Percentiles rank a stretch among this genome's conserved stretches.
Evolutionary conservation across 2,329 filamentous ascomycete genomes (phyloP).

Genomic region (Paraconiothyrium brasiliense): DNA sequence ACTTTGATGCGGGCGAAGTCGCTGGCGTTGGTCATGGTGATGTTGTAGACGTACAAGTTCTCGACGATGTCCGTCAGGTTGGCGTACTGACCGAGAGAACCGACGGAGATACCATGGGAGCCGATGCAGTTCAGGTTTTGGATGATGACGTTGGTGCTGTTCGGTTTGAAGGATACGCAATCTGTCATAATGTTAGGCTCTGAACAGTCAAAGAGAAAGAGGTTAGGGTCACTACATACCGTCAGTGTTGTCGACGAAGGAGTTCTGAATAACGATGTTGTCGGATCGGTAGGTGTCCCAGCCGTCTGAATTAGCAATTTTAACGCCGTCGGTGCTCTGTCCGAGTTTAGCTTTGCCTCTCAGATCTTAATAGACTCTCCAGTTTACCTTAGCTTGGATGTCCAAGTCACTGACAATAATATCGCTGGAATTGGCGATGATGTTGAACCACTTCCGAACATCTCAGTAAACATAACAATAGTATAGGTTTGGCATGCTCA

Average conservation of each 20-base stretch:
- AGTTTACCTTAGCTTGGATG: not conserved
- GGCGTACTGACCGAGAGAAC: constrained; percentile 73
- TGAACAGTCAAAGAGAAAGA: not conserved
- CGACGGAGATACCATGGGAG: constrained; percentile 76
- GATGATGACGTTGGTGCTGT: constrained; percentile 73
- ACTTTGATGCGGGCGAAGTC: constrained; percentile 78
- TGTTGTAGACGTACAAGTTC: constrained; percentile 66
- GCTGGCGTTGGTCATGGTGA: constrained; percentile 53
- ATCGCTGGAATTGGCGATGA: constrained; percentile 73
- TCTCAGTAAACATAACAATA: not conserved
- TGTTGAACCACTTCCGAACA: constrained; percentile 65
- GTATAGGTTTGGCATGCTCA: not conserved
- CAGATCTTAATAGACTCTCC: not conserved
- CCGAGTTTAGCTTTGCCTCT: constrained; percentile 56
- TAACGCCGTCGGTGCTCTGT: constrained; percentile 61
- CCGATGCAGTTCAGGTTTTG: constrained; percentile 74
- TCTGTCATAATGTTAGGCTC: constrained; percentile 49
- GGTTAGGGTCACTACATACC: not conserved
- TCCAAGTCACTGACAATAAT: not conserved
- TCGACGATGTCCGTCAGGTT: constrained; percentile 72
- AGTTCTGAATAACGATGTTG: constrained; percentile 73
- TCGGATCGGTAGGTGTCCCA: constrained; percentile 70
- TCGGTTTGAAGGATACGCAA: constrained; percentile 80
- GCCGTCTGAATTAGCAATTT: constrained; percentile 56
- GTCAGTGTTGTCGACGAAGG: constrained; percentile 70